These are phyloP conservation scores for Coprinellus micaceus DNA, from an alignment of 768 basidiomycete species.

Conservation along the genomic window DNA sequence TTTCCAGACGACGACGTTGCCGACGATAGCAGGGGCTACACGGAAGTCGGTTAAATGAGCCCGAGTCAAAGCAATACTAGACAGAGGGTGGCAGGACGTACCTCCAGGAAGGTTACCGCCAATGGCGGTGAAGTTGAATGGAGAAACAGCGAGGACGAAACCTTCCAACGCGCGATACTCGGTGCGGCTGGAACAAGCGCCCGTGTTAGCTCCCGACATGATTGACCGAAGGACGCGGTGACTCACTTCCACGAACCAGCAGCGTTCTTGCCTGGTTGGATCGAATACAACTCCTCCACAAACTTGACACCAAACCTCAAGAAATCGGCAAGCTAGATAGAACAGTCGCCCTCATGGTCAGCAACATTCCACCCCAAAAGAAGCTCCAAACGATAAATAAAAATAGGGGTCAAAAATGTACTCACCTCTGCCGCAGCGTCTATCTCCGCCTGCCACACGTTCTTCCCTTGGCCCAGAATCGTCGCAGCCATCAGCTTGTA, in stretches of 20 bases:
- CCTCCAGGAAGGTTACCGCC: constrained; percentile 89
- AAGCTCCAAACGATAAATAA: background rate
- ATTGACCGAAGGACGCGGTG: background rate
- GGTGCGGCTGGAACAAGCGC: constrained; percentile 57
- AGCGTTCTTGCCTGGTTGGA: constrained; percentile 86
- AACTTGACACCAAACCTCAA: constrained; percentile 96
- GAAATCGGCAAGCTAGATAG: constrained; percentile 76
- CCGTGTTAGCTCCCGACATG: background rate
- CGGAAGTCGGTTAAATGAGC: no score
- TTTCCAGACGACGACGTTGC: constrained; percentile 96
- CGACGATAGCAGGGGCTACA: constrained; percentile 84
- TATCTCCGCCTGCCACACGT: constrained; percentile 99
- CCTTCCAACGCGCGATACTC: constrained; percentile 99
- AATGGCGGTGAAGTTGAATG: constrained; percentile 98
- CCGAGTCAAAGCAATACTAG: no score
- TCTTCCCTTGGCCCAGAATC: constrained; percentile 98
- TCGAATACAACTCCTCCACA: constrained; percentile 89
- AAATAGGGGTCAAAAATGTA: background rate
- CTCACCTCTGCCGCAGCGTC: constrained; percentile 96
- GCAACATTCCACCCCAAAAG: no score
- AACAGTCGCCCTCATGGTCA: no score
- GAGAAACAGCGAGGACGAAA: constrained; percentile 95
- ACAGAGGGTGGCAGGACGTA: constrained; percentile 26
- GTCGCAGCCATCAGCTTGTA: constrained; percentile 95
- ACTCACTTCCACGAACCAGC: constrained; percentile 92